A percentile compares a stretch with the other conserved stretches of the same genome.
These are phyloP conservation scores for Aspergillus biplanus DNA, from an alignment of 495 filamentous ascomycete genomes.

Conservation along the genomic window DNA sequence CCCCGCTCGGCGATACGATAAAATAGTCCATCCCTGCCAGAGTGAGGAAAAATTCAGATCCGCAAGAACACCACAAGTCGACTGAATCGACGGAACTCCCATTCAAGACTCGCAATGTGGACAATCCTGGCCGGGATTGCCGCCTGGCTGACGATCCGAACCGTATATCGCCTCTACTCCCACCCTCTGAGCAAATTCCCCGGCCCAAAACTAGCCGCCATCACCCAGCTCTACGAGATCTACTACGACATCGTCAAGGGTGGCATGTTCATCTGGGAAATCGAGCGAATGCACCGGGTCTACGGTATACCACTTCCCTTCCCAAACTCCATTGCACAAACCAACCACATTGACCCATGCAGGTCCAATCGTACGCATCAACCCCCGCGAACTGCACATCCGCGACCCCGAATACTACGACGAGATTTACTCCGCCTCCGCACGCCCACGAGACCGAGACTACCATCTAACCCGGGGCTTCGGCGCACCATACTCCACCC, in stretches of 20 bases:
- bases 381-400: conserved; percentile 54
- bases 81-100: no score
- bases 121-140: no score
- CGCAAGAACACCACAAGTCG: no score
- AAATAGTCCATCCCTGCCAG: no score
- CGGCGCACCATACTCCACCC: conserved; percentile 17
- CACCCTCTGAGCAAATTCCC: conserved; percentile 35
- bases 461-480: conserved; percentile 18
- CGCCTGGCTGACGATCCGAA: neutral
- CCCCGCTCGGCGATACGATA: no score
- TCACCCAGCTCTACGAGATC: conserved; percentile 51
- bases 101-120: no score
- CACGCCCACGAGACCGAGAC: conserved; percentile 33
- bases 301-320: neutral
- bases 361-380: conserved; percentile 60
- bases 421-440: conserved; percentile 35
- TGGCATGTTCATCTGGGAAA: conserved; percentile 49
- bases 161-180: conserved; percentile 11
- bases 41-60: no score
- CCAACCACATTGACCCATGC: no score
- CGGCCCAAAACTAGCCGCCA: conserved; percentile 51
- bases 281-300: conserved; percentile 38
- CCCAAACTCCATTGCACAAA: no score
- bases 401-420: conserved; percentile 44
- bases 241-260: conserved; percentile 52